phyloP scores from a whole-genome alignment of 2,329 filamentous ascomycete genomes.

The Hypomyces perniciosus region DNA sequence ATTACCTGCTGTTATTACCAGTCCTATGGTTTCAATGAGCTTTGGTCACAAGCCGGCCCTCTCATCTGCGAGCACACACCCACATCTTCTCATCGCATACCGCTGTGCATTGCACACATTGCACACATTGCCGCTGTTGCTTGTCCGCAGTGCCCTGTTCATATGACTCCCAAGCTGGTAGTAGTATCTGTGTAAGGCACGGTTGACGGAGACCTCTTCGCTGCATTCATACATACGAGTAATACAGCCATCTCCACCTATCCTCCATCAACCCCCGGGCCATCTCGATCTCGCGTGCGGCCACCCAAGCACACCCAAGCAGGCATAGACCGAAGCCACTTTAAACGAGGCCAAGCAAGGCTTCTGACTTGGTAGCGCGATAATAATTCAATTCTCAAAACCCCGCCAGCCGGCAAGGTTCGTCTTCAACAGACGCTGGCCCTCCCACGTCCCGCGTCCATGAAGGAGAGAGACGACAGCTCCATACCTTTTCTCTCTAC shows the following conservation, averaged over 20 bases:
- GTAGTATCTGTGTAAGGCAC: slow-evolving; percentile 1
- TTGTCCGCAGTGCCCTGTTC: not conserved
- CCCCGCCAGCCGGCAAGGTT: slow-evolving; percentile 7
- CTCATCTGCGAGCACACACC: not conserved
- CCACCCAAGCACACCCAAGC: not conserved
- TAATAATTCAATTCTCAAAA: slow-evolving; percentile 1
- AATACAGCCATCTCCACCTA: slow-evolving; percentile 1
- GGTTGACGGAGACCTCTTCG: slow-evolving; percentile 6
- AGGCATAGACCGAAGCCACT: slow-evolving; percentile 5
- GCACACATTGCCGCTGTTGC: not conserved
- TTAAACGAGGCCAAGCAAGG: slow-evolving; percentile 1
- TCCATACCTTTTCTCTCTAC: slow-evolving; percentile 8
- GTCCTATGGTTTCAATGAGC: not conserved
- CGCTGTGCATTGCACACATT: no score
- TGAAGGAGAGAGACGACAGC: slow-evolving; percentile 22
- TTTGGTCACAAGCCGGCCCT: not conserved
- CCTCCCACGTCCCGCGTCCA: slow-evolving; percentile 22
- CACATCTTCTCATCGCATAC: not conserved
- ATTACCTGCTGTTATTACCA: not conserved
- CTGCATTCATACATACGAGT: slow-evolving; percentile 3
- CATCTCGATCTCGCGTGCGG: slow-evolving; percentile 10
- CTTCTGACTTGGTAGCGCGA: not conserved
- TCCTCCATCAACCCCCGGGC: not conserved
- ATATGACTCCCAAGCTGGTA: slow-evolving; percentile 2
- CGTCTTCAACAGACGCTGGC: slow-evolving; percentile 8